These are phyloP conservation scores for Penicillium paneum DNA, from an alignment of 2,329 filamentous ascomycete genomes.

Conservation along the genomic window DNA sequence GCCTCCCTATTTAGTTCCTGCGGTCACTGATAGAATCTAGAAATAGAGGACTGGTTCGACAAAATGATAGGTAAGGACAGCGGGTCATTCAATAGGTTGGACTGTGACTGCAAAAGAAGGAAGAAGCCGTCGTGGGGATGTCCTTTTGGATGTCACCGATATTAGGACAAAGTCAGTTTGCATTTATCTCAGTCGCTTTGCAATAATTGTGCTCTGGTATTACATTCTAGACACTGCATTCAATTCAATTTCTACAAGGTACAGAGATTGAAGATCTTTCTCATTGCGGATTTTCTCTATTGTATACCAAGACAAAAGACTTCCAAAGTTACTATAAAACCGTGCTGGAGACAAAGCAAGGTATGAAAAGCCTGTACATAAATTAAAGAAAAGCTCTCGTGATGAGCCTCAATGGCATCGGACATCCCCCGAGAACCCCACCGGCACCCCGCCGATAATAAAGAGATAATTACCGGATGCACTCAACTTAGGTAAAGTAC, in stretches of 20 bases:
- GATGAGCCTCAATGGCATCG: not conserved
- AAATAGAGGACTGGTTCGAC: constrained; percentile 9
- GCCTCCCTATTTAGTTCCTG: not conserved
- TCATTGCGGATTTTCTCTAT: not conserved
- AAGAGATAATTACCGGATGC: not conserved
- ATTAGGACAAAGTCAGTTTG: not conserved
- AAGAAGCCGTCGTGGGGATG: not conserved
- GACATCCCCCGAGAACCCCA: constrained; percentile 6
- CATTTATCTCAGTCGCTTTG: not conserved
- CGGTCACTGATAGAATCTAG: constrained; percentile 6
- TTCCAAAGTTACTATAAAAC: not conserved
- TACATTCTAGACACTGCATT: not conserved
- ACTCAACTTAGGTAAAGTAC: not conserved
- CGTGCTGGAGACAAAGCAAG: too few species aligned
- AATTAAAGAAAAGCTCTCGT: too few species aligned
- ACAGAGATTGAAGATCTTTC: not conserved
- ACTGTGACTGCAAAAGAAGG: not conserved
- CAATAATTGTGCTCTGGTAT: not conserved
- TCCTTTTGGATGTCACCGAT: constrained; percentile 9
- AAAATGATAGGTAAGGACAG: constrained; percentile 10
- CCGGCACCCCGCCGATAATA: not conserved
- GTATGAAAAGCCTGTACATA: too few species aligned
- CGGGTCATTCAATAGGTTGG: constrained; percentile 1
- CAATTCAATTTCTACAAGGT: not conserved
- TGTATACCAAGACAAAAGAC: not conserved